Conservation (phyloP, 805 yeast genomes). For the Vanderwaltozyma tropicalis region DNA sequence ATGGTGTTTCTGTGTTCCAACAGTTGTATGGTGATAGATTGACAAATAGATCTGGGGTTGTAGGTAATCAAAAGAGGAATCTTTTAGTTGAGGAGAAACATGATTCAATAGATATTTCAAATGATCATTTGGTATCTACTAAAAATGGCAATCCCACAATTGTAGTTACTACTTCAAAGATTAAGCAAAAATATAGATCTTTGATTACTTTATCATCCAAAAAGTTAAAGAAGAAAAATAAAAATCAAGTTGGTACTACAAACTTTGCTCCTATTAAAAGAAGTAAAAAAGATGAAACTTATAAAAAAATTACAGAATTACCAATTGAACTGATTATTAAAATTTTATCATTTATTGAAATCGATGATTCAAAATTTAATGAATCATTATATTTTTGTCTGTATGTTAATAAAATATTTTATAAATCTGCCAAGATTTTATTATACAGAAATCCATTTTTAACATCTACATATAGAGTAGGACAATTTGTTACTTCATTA, state of each 20-base stretch:
- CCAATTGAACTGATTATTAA: conserved; percentile 28
- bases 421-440: conserved; percentile 40
- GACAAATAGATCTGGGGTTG: background rate
- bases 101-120: too few relatives aligned
- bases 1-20: conserved; percentile 30
- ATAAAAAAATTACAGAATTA: conserved; percentile 14
- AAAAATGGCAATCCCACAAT: too few relatives aligned
- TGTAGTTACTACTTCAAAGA: conserved; percentile 7
- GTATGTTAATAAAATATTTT: conserved; percentile 42
- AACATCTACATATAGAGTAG: conserved; percentile 66
- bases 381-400: conserved; percentile 36
- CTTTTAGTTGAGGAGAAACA: background rate
- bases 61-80: background rate
- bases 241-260: background rate
- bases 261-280: background rate
- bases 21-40: conserved; percentile 9
- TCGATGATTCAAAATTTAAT: conserved; percentile 19
- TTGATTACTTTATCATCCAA: conserved; percentile 18
- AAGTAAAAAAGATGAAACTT: background rate
- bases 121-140: too few relatives aligned
- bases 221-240: conserved; percentile 20
- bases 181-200: conserved; percentile 18
- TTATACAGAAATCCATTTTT: conserved; percentile 47
- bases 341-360: conserved; percentile 13
- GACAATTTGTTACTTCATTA: conserved; percentile 67